Evolutionary conservation across 257 asterid genomes (phyloP).

Genomic region (Solanum stenotomum): DNA sequence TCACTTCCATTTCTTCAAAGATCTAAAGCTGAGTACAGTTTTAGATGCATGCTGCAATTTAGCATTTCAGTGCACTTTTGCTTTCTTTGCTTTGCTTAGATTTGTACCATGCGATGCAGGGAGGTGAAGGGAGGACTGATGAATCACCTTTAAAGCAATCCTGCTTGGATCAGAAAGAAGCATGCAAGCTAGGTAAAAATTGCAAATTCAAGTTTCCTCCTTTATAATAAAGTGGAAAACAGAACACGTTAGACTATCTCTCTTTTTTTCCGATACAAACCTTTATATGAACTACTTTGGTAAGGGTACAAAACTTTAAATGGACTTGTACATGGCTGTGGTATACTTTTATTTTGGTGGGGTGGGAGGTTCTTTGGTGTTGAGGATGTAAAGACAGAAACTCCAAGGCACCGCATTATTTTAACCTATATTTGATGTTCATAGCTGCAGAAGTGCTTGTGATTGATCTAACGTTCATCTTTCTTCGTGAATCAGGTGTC

Average conservation of each 20-base stretch:
- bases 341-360: not conserved
- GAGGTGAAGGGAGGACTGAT: not conserved
- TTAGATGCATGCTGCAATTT: not conserved
- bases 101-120: not conserved
- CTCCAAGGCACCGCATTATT: not conserved
- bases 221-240: not conserved
- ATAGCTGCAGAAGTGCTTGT: not conserved
- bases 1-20: not conserved
- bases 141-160: not conserved
- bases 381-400: not conserved
- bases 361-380: not conserved
- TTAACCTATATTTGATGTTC: not conserved
- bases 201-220: not conserved
- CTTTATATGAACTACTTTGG: not conserved
- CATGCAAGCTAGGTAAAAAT: not conserved
- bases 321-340: not conserved
- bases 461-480: not conserved
- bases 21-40: not conserved
- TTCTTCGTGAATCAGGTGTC: not conserved
- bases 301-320: not conserved
- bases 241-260: not conserved
- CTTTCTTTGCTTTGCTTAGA: not conserved
- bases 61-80: not conserved
- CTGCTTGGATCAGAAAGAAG: not conserved
- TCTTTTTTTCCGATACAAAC: not conserved